Conservation (phyloP, 1,284 basidiomycete species). For the Grifola frondosa region DNA sequence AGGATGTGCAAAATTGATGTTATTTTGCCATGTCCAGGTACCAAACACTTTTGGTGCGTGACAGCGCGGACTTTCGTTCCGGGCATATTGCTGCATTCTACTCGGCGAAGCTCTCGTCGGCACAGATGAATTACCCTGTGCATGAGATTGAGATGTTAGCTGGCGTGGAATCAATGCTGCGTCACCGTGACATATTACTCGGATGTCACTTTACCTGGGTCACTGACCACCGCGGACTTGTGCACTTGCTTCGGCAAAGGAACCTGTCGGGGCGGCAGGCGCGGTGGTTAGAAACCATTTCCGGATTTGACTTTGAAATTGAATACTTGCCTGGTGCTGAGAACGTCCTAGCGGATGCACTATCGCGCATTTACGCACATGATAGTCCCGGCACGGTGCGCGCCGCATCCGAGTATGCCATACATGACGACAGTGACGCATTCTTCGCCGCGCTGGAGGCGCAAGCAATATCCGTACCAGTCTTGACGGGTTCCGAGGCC, state of each 20-base stretch:
- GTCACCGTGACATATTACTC: slow-evolving; percentile 22
- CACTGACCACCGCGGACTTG: slow-evolving; percentile 27
- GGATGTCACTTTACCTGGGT: slow-evolving; percentile 20
- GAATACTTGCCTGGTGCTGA: slow-evolving; percentile 13
- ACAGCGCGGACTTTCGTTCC: slow-evolving; percentile 10
- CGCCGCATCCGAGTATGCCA: slow-evolving; percentile 24
- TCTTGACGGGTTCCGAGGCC: not conserved
- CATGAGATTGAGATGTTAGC: slow-evolving; percentile 31
- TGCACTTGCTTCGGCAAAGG: slow-evolving; percentile 20
- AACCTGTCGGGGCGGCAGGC: slow-evolving; percentile 22
- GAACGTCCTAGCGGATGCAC: slow-evolving; percentile 28
- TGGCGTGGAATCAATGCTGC: slow-evolving; percentile 28
- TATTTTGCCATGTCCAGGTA: no score
- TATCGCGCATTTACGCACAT: slow-evolving; percentile 34
- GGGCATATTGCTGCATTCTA: slow-evolving; percentile 23
- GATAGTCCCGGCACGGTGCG: slow-evolving; percentile 25
- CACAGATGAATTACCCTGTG: slow-evolving; percentile 19
- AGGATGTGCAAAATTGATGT: no score
- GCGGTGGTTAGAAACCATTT: slow-evolving; percentile 22
- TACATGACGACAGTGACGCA: not conserved
- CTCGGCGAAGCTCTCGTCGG: slow-evolving; percentile 29
- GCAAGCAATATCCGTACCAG: not conserved
- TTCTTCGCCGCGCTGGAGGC: not conserved
- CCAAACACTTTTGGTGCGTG: no score
- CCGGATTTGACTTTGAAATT: slow-evolving; percentile 24